Conservation (phyloP, 768 basidiomycete species). For the Leucosporidium creatinivorum region DNA sequence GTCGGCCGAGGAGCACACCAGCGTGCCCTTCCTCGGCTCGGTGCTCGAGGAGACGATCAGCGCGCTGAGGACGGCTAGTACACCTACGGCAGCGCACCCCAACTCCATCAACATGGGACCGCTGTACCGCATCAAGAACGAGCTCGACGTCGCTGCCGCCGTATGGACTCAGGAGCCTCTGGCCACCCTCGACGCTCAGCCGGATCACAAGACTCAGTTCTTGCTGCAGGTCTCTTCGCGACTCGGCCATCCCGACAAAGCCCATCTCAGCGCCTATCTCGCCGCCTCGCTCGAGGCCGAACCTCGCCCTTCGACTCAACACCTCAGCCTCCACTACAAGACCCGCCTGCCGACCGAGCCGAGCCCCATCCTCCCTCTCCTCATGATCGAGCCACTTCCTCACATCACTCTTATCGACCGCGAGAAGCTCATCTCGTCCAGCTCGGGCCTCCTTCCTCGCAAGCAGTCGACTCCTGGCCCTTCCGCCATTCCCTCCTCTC, state of each 20-base stretch:
- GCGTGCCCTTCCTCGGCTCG: slow-evolving; percentile 3
- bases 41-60: slow-evolving; percentile 1
- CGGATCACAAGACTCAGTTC: slow-evolving; percentile 2
- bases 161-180: neutral
- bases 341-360: neutral
- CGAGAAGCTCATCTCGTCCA: neutral
- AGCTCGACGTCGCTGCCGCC: neutral
- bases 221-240: neutral
- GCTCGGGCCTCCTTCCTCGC: neutral
- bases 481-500: neutral
- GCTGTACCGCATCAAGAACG: neutral
- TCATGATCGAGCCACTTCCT: slow-evolving; percentile 6
- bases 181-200: neutral
- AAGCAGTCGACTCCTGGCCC: neutral
- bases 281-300: slow-evolving; percentile 5
- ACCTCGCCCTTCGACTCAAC: neutral
- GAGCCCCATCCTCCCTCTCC: slow-evolving; percentile 1
- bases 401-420: slow-evolving; percentile 7
- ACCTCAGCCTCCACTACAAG: neutral
- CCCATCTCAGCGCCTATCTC: neutral
- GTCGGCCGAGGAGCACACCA: neutral
- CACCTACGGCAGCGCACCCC: neutral
- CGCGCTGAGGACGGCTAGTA: neutral
- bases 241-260: too few relatives aligned
- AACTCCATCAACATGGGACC: neutral